Conservation (phyloP, 2,329 filamentous ascomycete species). For the Alternaria arborescens region DNA sequence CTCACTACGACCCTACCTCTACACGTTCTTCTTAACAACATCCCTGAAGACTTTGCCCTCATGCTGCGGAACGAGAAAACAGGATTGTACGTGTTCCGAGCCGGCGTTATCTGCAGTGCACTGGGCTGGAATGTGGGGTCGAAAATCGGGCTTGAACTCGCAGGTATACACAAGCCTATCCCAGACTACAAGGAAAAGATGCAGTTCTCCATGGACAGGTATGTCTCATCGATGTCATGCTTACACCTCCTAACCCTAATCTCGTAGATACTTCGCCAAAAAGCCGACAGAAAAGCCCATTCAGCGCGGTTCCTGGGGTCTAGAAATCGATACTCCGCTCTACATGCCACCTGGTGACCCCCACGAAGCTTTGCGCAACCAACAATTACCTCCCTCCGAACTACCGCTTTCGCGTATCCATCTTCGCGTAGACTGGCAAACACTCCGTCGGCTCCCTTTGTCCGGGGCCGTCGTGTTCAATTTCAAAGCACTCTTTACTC, state of each 20-base stretch:
- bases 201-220: conserved; percentile 87
- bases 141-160: conserved; percentile 76
- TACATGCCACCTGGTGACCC: conserved; percentile 76
- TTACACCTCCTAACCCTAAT: background rate
- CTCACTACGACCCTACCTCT: conserved; percentile 71
- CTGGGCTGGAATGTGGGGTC: conserved; percentile 80
- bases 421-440: conserved; percentile 89
- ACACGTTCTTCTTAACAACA: conserved; percentile 74
- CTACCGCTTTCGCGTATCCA: conserved; percentile 68
- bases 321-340: conserved; percentile 78
- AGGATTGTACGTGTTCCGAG: conserved; percentile 77
- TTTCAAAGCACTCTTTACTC: conserved; percentile 87
- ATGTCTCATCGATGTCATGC: conserved; percentile 30
- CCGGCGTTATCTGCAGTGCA: conserved; percentile 79
- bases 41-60: conserved; percentile 86
- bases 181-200: conserved; percentile 90
- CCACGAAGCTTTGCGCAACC: conserved; percentile 66
- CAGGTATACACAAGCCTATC: conserved; percentile 76
- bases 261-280: conserved; percentile 75
- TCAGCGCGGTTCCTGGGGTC: conserved; percentile 83
- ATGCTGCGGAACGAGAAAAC: conserved; percentile 75
- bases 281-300: conserved; percentile 78
- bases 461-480: conserved; percentile 83
- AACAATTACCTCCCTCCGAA: conserved; percentile 60
- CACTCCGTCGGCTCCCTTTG: conserved; percentile 77